Base-by-base conservation (phyloP, 768 basidiomycete genomes). In the Boletellus emodensis region DNA sequence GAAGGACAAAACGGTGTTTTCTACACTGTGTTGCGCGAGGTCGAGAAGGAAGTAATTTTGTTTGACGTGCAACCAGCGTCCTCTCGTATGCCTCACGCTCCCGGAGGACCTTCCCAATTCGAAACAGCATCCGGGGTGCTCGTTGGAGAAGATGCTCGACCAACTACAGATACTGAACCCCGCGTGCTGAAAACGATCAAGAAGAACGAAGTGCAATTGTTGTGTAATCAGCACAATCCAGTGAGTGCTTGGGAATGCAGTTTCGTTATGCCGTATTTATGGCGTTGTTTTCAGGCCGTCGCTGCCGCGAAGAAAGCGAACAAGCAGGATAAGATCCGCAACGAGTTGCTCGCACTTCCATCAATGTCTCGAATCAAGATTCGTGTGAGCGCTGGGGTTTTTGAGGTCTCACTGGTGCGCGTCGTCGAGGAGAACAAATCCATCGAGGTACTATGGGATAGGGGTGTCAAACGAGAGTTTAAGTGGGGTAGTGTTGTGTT, bases 151-250 rank as follows among this genome's bases (percentile, higher is more conserved):
- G 46, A 22, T 20, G 46, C 46, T 3, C 59, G 41, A 22, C 18
- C 53, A 20, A 40, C 42, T 3, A 43, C 26, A 15, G 54, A 50
- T 13, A 37, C 32, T 17, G 64, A 59, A 30, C 61, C 64, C 8
- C 56, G 50, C 6, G 69, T 84, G 14, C 67, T 89, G 55, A 89
- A 85, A 68, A 71, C 78, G 26, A 81, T 93, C 63, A 84, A 74
- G 72, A 92, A 92, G 68, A 64, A 77, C 8, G 83, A 84, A 58
- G 79, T 90, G 4, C 82, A 90, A 57, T 73, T 92, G 12, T 67
- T 94, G 4, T 98, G 94, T 63, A 71, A 84, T 2, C 85, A 88
- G 58, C 94, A 97, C 63, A 97, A 96, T 60, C 93, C 93, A 9
- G 94, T 94, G 64, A 55, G 90, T 75, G 37, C 45, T 46, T 36